phyloP scores from a whole-genome alignment of 139 green algal species.

The Closterium sp. region DNA sequence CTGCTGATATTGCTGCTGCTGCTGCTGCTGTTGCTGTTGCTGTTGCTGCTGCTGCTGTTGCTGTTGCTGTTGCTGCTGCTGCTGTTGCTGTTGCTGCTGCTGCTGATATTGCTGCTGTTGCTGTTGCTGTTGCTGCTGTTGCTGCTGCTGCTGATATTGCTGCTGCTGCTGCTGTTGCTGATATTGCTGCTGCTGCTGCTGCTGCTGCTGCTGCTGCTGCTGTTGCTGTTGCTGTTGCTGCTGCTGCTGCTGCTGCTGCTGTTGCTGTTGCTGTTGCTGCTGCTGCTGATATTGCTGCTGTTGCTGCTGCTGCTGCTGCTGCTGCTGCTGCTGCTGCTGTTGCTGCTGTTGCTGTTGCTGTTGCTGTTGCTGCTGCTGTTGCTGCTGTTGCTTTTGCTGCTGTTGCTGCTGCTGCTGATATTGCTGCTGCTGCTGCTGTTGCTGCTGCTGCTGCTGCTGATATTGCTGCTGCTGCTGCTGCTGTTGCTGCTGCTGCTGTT shows the following conservation, averaged over 20 bases:
- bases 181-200: not conserved
- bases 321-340: not conserved
- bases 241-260: not conserved
- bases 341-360: not conserved
- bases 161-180: not conserved
- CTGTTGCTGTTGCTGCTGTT: not conserved
- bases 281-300: not conserved
- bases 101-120: not conserved
- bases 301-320: not conserved
- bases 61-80: not conserved
- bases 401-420: not conserved
- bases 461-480: not conserved
- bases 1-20: not conserved
- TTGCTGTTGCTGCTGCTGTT: not conserved
- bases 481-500: not conserved
- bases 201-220: not conserved
- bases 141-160: not conserved
- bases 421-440: not conserved
- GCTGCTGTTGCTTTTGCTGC: not conserved
- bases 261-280: not conserved
- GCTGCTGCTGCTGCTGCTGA: not conserved
- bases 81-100: slow-evolving; percentile 5
- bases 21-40: not conserved
- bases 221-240: not conserved
- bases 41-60: not conserved